Percentiles rank a stretch among this genome's conserved stretches.
These are phyloP conservation scores for Lepidium aucheri DNA, from an alignment of 345 rosid species.

Conservation along the genomic window DNA sequence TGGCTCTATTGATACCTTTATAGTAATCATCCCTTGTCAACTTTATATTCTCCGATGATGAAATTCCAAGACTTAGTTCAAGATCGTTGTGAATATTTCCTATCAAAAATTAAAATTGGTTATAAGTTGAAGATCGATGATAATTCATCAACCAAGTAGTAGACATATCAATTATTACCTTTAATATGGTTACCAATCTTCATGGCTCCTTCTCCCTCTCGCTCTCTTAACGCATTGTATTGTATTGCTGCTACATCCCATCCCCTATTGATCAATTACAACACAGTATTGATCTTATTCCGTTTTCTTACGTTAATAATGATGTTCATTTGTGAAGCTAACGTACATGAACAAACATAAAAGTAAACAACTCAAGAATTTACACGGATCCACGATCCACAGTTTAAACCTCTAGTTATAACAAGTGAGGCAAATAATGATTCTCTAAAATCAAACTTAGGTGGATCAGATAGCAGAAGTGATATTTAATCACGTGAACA, in stretches of 20 bases:
- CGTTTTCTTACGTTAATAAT: not conserved
- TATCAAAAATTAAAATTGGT: not conserved
- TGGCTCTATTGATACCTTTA: conserved; percentile 16
- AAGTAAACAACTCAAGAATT: no score
- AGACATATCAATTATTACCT: conserved; percentile 25
- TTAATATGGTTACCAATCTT: conserved; percentile 20
- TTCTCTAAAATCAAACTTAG: no score
- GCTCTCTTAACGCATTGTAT: conserved; percentile 24
- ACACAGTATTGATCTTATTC: not conserved
- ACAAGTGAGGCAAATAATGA: no score
- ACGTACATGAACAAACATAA: no score
- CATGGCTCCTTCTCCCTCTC: conserved; percentile 20
- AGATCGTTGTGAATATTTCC: conserved; percentile 36
- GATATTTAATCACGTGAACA: no score
- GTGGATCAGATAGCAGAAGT: no score
- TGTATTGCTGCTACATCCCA: conserved; percentile 25
- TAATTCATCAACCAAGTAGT: conserved; percentile 1
- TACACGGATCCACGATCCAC: no score
- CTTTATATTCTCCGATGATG: conserved; percentile 35
- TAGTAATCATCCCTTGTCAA: conserved; percentile 24
- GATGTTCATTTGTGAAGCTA: no score
- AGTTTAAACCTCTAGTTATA: no score
- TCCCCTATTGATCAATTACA: conserved; percentile 1
- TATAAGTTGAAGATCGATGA: not conserved
- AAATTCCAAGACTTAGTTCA: conserved; percentile 69